Base-by-base conservation (phyloP, 2,329 filamentous ascomycete species). In the Bisporella sp. region DNA sequence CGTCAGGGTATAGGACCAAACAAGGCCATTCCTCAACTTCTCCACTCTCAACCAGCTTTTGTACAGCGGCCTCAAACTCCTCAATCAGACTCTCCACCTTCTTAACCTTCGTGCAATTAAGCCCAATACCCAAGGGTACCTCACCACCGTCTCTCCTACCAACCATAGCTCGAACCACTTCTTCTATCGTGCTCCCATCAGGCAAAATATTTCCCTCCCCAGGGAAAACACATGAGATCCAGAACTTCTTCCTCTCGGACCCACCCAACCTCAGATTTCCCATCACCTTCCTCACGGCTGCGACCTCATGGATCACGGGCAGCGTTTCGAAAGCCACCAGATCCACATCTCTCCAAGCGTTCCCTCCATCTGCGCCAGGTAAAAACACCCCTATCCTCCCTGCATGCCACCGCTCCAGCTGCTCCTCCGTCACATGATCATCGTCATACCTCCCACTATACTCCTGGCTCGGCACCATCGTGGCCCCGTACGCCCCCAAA, bases 71-170 rank as follows among this genome's bases (percentile, higher is more conserved):
- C 58, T 84, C 79, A 46, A 78, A 84, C 45, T 75, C 69, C 13
- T 64, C 66, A 13, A 88, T 66, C 12, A 85, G 66, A 0, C 66
- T 61, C 2, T 76, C 73, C 31, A 88, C 69, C 62, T 85, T 82
- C 46, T 75, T 71, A 33, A 87, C 74, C 63, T 84, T 85, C 37
- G 76, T 86, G 64, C 83, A 87, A 65, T 87, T 87, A 60, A 87
- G 75, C 1, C 84, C 83, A 29, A 87, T 72, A 0, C 77, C 82
- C 76, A 77, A 82, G 0, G 82, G 82, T 4, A 65, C 54, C 8
- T 50, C 54, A 3, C 51, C 54, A 5, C 50, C 58, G 2, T 54
- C 35, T 35, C 46, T 48, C 8, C 40, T 46, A 5, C 54, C 52
- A 31, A 74, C 29, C 57, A 73, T 68, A 30, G 68, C 66, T 31